These are phyloP conservation scores for Diospyros kaki DNA, from an alignment of 148 eudicot species.

Conservation along the genomic window DNA sequence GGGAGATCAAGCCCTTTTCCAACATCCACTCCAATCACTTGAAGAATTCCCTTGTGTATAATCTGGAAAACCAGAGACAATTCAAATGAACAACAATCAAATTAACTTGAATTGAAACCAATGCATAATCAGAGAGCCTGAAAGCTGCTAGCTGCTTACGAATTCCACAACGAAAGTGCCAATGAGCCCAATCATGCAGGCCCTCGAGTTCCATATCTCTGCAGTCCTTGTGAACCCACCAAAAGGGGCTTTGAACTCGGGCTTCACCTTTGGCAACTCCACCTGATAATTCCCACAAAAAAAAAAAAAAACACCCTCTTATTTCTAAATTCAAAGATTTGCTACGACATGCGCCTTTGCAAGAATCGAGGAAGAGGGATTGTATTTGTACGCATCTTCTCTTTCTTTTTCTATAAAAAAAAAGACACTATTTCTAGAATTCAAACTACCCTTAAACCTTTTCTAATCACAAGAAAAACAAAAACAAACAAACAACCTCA, in stretches of 20 bases:
- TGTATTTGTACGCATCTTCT: no score
- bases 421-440: no score
- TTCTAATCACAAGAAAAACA: not conserved
- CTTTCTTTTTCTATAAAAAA: not conserved
- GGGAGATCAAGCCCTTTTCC: slow-evolving; percentile 98
- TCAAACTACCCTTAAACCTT: no score
- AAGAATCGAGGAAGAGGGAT: no score
- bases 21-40: slow-evolving; percentile 76
- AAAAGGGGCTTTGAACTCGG: slow-evolving; percentile 64
- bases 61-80: slow-evolving; percentile 41
- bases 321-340: no score
- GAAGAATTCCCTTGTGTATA: slow-evolving; percentile 80
- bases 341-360: no score
- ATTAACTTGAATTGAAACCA: not conserved
- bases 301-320: no score
- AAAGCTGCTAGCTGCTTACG: slow-evolving; percentile 26
- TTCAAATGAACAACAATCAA: not conserved
- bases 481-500: slow-evolving; percentile 22
- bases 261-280: slow-evolving; percentile 70
- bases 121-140: not conserved
- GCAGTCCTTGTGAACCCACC: slow-evolving; percentile 82
- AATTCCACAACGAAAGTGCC: slow-evolving; percentile 88
- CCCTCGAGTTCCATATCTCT: slow-evolving; percentile 91
- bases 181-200: slow-evolving; percentile 93
- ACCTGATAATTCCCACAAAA: slow-evolving; percentile 35